These are phyloP conservation scores for Ophiostoma sp. DNA, from an alignment of 2,329 filamentous ascomycete genomes.

Conservation along the genomic window DNA sequence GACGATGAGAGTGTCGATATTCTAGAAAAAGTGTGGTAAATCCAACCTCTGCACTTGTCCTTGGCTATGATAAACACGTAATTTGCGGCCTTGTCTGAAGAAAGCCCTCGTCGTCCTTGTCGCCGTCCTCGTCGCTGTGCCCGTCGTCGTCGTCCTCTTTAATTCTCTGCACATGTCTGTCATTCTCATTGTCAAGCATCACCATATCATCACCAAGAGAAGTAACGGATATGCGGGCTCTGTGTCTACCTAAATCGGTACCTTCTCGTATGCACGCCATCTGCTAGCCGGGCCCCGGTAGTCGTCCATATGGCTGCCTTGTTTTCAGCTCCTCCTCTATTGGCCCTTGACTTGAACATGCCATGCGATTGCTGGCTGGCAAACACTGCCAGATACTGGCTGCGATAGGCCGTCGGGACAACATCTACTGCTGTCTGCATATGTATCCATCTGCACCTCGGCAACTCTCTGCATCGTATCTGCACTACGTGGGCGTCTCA, in stretches of 20 bases:
- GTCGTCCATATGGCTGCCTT: background rate
- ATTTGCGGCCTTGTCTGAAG: background rate
- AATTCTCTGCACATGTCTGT: background rate
- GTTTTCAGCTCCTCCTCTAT: background rate
- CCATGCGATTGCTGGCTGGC: background rate
- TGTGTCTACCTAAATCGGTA: background rate
- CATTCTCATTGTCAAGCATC: background rate
- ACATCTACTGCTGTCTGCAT: background rate
- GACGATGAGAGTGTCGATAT: background rate
- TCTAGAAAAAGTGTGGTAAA: background rate
- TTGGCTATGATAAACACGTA: too few relatives aligned
- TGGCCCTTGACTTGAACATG: background rate
- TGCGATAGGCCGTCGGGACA: background rate
- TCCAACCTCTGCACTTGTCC: too few relatives aligned
- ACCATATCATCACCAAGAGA: background rate
- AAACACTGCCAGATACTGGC: background rate
- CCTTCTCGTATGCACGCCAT: background rate
- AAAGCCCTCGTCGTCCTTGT: background rate
- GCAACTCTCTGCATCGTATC: background rate
- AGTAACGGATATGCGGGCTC: too few relatives aligned
- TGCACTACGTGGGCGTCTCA: conserved; percentile 10
- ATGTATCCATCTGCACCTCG: conserved; percentile 4
- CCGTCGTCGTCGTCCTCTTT: background rate
- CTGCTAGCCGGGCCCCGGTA: background rate
- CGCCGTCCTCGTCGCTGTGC: background rate